phyloP scores from a whole-genome alignment of 2,329 filamentous ascomycete genomes.

The Aspergillus pseudoglaucus region DNA sequence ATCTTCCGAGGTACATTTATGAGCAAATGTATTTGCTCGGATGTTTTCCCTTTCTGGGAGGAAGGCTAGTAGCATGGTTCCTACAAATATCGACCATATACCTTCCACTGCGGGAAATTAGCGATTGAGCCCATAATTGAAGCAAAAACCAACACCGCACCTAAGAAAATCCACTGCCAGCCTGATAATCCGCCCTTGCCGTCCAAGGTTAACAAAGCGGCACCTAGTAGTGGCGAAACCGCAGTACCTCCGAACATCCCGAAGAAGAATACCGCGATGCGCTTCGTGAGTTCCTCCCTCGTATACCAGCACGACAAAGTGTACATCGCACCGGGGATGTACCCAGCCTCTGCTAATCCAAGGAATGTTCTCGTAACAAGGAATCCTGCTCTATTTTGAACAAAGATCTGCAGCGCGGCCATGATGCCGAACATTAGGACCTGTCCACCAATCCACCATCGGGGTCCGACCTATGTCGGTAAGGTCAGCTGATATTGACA shows the following conservation, averaged over 20 bases:
- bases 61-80: conserved; percentile 35
- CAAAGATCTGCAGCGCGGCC: conserved; percentile 41
- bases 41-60: conserved; percentile 25
- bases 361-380: conserved; percentile 41
- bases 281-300: conserved; percentile 39
- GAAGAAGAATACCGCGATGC: conserved; percentile 48
- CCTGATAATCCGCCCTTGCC: conserved; percentile 37
- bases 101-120: conserved; percentile 36
- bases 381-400: conserved; percentile 40
- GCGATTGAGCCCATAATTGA: not conserved
- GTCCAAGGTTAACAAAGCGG: conserved; percentile 43
- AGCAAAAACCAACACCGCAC: conserved; percentile 17
- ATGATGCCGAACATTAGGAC: conserved; percentile 46
- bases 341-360: conserved; percentile 47
- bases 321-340: conserved; percentile 48
- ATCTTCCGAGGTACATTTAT: not conserved
- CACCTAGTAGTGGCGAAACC: conserved; percentile 44
- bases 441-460: conserved; percentile 46
- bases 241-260: conserved; percentile 50
- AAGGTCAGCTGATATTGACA: not conserved
- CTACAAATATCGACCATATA: conserved; percentile 38
- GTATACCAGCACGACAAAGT: conserved; percentile 49
- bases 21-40: conserved; percentile 16
- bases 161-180: conserved; percentile 49
- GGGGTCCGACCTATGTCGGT: conserved; percentile 30